phyloP scores from a whole-genome alignment of 148 eudicot genomes.

The Selenicereus undatus region DNA sequence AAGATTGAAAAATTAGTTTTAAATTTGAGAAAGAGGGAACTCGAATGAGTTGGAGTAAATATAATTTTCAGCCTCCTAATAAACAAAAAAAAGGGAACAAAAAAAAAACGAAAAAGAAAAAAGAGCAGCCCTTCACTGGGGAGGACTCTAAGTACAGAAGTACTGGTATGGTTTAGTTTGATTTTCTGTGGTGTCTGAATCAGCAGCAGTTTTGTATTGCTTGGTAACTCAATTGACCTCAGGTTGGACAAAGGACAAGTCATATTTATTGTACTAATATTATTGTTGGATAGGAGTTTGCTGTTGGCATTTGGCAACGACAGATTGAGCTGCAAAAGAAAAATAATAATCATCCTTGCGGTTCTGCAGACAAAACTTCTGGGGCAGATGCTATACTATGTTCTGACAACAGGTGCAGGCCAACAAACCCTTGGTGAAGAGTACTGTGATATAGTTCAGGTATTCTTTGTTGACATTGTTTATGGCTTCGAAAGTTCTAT shows the following conservation, averaged over 20 bases:
- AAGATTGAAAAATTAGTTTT: too few species aligned
- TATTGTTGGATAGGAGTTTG: background rate
- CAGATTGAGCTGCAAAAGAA: too few species aligned
- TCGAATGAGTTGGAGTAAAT: too few species aligned
- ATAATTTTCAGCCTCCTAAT: too few species aligned
- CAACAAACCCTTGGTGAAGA: constrained; percentile 98
- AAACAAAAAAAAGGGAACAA: too few species aligned
- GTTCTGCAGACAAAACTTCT: constrained; percentile 75
- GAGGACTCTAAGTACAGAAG: background rate
- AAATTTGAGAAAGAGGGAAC: too few species aligned
- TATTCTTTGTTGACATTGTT: constrained; percentile 17
- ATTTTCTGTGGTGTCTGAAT: background rate
- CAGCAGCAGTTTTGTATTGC: background rate
- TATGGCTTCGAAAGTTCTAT: background rate
- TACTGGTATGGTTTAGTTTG: background rate
- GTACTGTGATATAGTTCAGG: constrained; percentile 97
- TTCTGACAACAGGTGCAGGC: constrained; percentile 94
- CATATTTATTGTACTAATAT: background rate
- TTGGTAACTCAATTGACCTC: background rate
- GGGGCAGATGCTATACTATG: constrained; percentile 94
- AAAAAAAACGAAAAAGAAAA: too few species aligned
- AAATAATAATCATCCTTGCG: background rate
- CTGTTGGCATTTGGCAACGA: background rate
- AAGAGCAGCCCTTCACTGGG: too few species aligned
- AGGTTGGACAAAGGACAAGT: background rate